These are phyloP conservation scores for Diplodia sapinea DNA, from an alignment of 2,329 filamentous ascomycete species.

Conservation along the genomic window DNA sequence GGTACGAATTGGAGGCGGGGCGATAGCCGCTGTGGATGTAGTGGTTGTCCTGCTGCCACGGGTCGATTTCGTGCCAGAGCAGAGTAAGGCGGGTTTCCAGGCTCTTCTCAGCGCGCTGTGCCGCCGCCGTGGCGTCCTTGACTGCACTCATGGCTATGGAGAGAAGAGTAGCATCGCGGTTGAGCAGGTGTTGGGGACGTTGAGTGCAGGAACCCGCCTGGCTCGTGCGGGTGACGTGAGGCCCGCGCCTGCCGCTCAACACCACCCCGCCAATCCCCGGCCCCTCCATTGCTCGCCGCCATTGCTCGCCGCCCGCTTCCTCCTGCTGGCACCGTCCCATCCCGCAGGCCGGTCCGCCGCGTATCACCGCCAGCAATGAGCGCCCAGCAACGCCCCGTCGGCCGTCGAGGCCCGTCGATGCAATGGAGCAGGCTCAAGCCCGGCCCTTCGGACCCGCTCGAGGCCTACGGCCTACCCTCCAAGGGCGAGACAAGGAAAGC, in stretches of 20 bases:
- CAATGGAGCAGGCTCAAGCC: slow-evolving; percentile 65
- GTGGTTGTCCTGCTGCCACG: slow-evolving; percentile 67
- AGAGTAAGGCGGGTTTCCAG: slow-evolving; percentile 57
- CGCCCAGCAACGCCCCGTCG: slow-evolving; percentile 43
- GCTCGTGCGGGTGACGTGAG: neutral
- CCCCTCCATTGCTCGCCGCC: neutral
- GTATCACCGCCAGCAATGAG: neutral
- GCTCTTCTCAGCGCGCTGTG: slow-evolving; percentile 39
- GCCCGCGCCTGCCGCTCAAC: neutral
- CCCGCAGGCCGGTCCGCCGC: too few relatives aligned
- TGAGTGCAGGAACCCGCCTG: neutral
- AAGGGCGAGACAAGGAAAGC: slow-evolving; percentile 84
- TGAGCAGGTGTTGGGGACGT: neutral
- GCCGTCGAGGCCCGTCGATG: slow-evolving; percentile 47
- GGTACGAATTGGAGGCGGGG: slow-evolving; percentile 65
- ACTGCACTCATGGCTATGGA: slow-evolving; percentile 7
- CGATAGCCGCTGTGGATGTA: slow-evolving; percentile 72
- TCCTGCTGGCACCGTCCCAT: too few relatives aligned
- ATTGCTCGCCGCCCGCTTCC: too few relatives aligned
- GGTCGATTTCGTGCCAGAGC: slow-evolving; percentile 45
- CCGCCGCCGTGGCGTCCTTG: slow-evolving; percentile 2
- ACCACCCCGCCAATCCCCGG: neutral
- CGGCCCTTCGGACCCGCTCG: slow-evolving; percentile 75
- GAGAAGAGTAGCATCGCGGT: neutral
- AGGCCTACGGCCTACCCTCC: slow-evolving; percentile 82